Conservation (phyloP, 208 protist species). For the Strigomonas culicis region DNA sequence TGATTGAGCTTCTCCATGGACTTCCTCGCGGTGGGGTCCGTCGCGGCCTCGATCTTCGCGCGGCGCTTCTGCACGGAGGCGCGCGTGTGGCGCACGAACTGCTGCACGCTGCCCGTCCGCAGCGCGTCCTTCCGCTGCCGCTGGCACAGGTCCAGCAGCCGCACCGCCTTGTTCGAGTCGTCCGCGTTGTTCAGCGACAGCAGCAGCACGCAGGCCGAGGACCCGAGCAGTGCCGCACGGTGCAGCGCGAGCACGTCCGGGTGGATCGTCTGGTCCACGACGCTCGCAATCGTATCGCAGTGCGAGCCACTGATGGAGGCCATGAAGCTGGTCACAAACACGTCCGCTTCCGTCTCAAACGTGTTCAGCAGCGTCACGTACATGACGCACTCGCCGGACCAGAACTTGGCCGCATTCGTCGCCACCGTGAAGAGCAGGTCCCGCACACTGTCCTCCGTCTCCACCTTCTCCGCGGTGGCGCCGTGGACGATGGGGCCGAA, state of each 20-base stretch:
- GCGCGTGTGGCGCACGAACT: constrained; percentile 21
- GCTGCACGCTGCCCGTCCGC: constrained; percentile 22
- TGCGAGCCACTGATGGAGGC: constrained; percentile 29
- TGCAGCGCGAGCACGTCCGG: constrained; percentile 16
- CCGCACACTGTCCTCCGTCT: constrained; percentile 15
- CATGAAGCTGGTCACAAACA: constrained; percentile 31
- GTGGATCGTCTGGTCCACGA: constrained; percentile 4
- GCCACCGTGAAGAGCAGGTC: constrained; percentile 17
- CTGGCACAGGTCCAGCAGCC: constrained; percentile 1
- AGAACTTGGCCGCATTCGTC: constrained; percentile 2
- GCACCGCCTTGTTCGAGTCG: constrained; percentile 13
- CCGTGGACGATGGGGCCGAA: constrained; percentile 30
- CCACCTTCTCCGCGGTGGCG: constrained; percentile 11
- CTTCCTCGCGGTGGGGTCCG: neutral
- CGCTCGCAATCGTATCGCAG: constrained; percentile 10
- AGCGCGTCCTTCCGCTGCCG: constrained; percentile 17
- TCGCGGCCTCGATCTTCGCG: neutral
- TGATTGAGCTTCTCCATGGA: constrained; percentile 4
- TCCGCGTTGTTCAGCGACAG: constrained; percentile 17
- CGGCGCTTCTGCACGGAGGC: constrained; percentile 19
- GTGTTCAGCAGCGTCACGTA: constrained; percentile 28
- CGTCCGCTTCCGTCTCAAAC: constrained; percentile 19
- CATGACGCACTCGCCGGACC: constrained; percentile 17
- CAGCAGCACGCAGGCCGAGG: constrained; percentile 25
- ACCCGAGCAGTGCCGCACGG: constrained; percentile 10